Evolutionary conservation across 805 yeast genomes (phyloP), one percentile per base, ranked within the genome.

Genomic region (Sugiyamaella americana): DNA sequence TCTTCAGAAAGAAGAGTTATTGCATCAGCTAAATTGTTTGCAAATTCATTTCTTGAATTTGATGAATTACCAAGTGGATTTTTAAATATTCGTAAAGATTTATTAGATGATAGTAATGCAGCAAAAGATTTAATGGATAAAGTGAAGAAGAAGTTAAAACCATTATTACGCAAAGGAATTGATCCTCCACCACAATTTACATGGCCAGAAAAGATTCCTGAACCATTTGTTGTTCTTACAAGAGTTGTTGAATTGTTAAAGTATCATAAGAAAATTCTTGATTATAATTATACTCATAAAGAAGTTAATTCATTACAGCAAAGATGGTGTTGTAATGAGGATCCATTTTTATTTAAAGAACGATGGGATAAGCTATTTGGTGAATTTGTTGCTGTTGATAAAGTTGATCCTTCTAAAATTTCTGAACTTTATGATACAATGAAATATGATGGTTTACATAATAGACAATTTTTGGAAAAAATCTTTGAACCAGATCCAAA

Each of bases 141-240:
- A 60, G 99, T 93, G 34, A 93, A 93, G 67, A 93, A 93, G 78
- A 87, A 89, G 71, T 74, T 93, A 60, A 93, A 93, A 66, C 97
- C 98, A 1, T 71, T 93, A 59, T 71, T 93, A 44, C 78, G 99
- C 66, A 93, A 89, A 65, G 98, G 98, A 1, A 86, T 87, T 46
- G 95, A 87, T 57, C 96, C 98, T 0, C 98, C 98, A 16, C 85
- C 94, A 0, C 96, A 93, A 61, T 93, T 93, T 65, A 86, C 98
- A 0, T 93, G 99, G 99, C 98, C 99, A 0, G 86, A 93, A 17
- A 87, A 87, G 62, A 88, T 93, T 86, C 98, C 98, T 0, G 94
- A 93, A 61, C 99, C 99, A 1, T 91, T 87, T 60, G 79, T 82
- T 41, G 98, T 93, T 13, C 86, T 94, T 57, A 86, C 87, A 60